These are phyloP conservation scores for Trifolium dubium DNA, from an alignment of 306 rosid species.

Conservation along the genomic window DNA sequence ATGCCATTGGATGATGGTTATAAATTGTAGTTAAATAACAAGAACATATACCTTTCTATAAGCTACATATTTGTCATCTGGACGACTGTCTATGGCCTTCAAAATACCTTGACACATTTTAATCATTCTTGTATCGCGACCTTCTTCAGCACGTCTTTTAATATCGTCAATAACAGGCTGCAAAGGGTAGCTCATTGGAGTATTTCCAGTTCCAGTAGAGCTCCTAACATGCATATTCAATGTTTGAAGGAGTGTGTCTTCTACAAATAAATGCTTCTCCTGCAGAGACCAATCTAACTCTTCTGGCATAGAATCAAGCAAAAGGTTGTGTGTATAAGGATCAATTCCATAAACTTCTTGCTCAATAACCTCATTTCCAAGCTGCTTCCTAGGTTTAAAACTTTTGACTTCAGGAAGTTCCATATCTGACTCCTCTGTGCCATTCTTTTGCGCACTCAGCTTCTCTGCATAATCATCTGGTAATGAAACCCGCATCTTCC, in stretches of 20 bases:
- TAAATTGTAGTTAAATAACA: conserved; percentile 14
- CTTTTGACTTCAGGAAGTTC: conserved; percentile 98
- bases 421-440: conserved; percentile 96
- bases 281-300: conserved; percentile 80
- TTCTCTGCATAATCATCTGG: conserved; percentile 96
- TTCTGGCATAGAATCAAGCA: conserved; percentile 95
- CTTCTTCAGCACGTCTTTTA: conserved; percentile 63
- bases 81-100: conserved; percentile 80
- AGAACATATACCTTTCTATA: conserved; percentile 77
- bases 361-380: conserved; percentile 87
- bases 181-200: conserved; percentile 84
- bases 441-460: conserved; percentile 87
- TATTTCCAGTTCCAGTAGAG: conserved; percentile 83
- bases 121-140: conserved; percentile 58
- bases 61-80: conserved; percentile 94
- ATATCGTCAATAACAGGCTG: conserved; percentile 87
- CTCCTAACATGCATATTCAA: conserved; percentile 81
- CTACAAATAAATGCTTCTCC: conserved; percentile 85
- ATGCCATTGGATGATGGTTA: conserved; percentile 1
- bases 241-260: conserved; percentile 82
- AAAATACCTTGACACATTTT: conserved; percentile 80
- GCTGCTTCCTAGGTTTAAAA: conserved; percentile 93
- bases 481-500: conserved; percentile 92
- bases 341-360: conserved; percentile 99
- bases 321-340: conserved; percentile 95